These are phyloP conservation scores for Alisma plantagoaquatica DNA, from an alignment of 106 monocot genomes.

Conservation along the genomic window DNA sequence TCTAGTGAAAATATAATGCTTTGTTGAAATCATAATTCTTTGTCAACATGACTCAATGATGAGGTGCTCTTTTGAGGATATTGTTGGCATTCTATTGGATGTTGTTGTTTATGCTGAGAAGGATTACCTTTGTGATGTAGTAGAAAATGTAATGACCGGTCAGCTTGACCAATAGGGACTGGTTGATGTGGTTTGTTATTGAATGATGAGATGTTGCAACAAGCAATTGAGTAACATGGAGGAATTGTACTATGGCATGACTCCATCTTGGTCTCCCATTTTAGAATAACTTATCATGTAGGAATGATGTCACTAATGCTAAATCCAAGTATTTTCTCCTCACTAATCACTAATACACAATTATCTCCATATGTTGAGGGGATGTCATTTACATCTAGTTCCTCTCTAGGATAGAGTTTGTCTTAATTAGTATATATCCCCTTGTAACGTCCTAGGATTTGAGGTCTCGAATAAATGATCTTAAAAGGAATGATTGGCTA, in stretches of 20 bases:
- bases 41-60: conserved; percentile 71
- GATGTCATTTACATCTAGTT: conserved; percentile 66
- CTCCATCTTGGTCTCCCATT: conserved; percentile 60
- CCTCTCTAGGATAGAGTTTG: conserved; percentile 74
- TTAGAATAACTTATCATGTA: conserved; percentile 73
- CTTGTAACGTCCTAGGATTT: too few species aligned
- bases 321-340: conserved; percentile 59
- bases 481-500: too few species aligned
- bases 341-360: conserved; percentile 73
- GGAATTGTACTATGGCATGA: conserved; percentile 80
- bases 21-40: too few species aligned
- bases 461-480: too few species aligned
- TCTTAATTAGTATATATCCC: conserved; percentile 71
- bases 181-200: conserved; percentile 61
- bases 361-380: conserved; percentile 84
- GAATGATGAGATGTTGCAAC: conserved; percentile 79
- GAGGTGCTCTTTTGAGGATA: conserved; percentile 90
- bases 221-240: conserved; percentile 85
- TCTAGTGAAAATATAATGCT: too few species aligned
- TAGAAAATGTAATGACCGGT: conserved; percentile 82
- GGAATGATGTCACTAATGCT: conserved; percentile 88
- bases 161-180: conserved; percentile 85
- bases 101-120: conserved; percentile 79
- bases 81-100: conserved; percentile 79
- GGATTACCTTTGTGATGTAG: conserved; percentile 67